Conservation (phyloP, 164 flowering plant genomes). For the Magnolia kwangsiensis region DNA sequence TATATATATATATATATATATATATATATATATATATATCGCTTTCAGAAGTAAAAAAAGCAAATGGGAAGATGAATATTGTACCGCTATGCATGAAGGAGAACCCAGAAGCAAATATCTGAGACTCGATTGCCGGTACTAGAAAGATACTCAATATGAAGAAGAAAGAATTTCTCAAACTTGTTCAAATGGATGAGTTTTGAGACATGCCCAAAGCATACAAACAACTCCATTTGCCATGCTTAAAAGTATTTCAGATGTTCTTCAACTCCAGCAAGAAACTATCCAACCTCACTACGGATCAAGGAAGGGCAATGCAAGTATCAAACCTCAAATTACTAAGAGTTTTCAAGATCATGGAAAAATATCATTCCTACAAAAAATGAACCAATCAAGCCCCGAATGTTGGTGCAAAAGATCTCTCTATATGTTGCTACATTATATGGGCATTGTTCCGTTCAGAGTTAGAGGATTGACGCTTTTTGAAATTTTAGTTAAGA, state of each 20-base stretch:
- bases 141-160: constrained; percentile 19
- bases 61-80: constrained; percentile 34
- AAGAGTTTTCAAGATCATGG: background rate
- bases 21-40: no score
- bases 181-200: constrained; percentile 25
- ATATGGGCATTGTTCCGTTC: background rate
- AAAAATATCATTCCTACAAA: background rate
- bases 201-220: constrained; percentile 6
- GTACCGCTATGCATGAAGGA: constrained; percentile 29
- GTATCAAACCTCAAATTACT: background rate
- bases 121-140: constrained; percentile 28
- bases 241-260: constrained; percentile 44
- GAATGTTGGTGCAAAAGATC: background rate
- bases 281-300: no score
- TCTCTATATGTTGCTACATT: no score
- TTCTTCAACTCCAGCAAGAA: constrained; percentile 27
- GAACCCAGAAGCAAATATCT: constrained; percentile 26
- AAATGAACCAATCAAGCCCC: background rate
- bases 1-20: no score
- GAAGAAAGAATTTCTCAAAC: constrained; percentile 30
- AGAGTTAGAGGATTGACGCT: background rate
- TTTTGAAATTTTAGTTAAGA: background rate
- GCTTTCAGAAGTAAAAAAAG: constrained; percentile 41
- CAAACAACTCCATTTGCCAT: constrained; percentile 27
- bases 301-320: background rate